A percentile compares a stretch with the other conserved stretches of the same genome.
Evolutionary conservation across 345 rosid species (phyloP).

Genomic region (Citrus medica): DNA sequence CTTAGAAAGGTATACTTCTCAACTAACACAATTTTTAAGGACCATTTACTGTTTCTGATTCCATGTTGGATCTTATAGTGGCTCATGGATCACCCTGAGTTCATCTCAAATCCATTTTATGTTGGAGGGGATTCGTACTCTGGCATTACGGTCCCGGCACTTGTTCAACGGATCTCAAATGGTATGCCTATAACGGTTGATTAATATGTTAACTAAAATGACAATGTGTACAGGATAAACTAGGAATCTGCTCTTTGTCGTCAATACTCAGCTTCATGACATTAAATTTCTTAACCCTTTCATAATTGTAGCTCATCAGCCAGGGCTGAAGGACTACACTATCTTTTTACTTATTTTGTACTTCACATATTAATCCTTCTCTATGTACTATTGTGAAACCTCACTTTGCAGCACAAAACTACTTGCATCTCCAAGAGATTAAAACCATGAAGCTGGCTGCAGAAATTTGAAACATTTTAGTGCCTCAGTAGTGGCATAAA

Average conservation of each 20-base stretch:
- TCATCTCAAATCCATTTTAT: slow-evolving; percentile 47
- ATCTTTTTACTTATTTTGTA: no score
- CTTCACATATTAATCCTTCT: no score
- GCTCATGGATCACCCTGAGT: slow-evolving; percentile 52
- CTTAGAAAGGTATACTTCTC: slow-evolving; percentile 43
- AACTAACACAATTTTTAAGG: background rate
- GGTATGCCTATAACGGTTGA: slow-evolving; percentile 29
- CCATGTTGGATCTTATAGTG: slow-evolving; percentile 37
- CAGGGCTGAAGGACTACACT: no score
- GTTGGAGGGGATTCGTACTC: slow-evolving; percentile 72
- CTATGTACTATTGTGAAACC: no score
- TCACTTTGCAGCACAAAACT: no score
- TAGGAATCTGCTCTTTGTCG: background rate
- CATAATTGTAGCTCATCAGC: no score
- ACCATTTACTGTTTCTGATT: background rate
- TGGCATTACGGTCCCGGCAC: slow-evolving; percentile 49
- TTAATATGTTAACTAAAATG: background rate
- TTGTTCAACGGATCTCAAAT: slow-evolving; percentile 43
- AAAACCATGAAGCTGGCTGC: background rate
- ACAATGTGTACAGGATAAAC: no score
- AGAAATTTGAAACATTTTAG: background rate
- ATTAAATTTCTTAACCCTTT: no score
- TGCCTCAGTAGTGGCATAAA: background rate
- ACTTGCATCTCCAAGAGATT: no score
- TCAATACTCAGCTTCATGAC: no score